Evolutionary conservation across 208 protist genomes (phyloP), one percentile per base, ranked within the genome.

Genomic region (Phytomonas sp.): DNA sequence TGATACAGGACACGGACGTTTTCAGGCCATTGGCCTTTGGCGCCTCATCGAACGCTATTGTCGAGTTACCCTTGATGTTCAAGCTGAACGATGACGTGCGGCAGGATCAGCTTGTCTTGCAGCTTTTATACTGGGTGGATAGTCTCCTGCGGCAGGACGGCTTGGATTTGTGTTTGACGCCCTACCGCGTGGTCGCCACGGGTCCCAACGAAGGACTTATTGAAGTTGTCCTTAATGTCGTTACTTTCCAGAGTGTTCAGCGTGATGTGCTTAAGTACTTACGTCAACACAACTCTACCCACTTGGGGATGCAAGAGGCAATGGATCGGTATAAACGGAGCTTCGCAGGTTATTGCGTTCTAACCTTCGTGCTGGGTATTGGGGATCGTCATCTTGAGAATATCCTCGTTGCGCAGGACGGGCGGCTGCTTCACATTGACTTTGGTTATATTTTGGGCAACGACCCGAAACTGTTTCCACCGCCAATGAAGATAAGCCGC

Each of bases 41-140:
- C 19, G 40, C 40, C 2, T 12, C 40, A 49, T 49, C 40, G 40
- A 19, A 77, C 31, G 37, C 70, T 6, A 66, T 71, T 63, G 29
- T 30, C 1, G 61, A 49, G 66, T 16, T 74, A 12, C 42, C 76
- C 8, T 34, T 98, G 30, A 97, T 98, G 71, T 97, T 93, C 80
- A 99, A 99, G 76, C 82, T 71, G 29, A 89, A 96, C 65, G 98
- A 99, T 78, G 97, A 99, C 70, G 81, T 99, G 23, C 83, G 98
- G 59, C 98, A 99, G 80, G 98, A 99, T 74, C 97, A 99, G 79
- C 81, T 99, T 10, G 89, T 98, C n/a, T 81, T 99, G 42, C 95
- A 98, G 72, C 60, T 97, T 3, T 81, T 99, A 11, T 63, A 73
- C 11, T 69, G 98, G 4, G 96, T 98, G 80, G 96, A 99, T 77